Conservation (phyloP, 2,329 filamentous ascomycete species). For the Diplodia seriata region DNA sequence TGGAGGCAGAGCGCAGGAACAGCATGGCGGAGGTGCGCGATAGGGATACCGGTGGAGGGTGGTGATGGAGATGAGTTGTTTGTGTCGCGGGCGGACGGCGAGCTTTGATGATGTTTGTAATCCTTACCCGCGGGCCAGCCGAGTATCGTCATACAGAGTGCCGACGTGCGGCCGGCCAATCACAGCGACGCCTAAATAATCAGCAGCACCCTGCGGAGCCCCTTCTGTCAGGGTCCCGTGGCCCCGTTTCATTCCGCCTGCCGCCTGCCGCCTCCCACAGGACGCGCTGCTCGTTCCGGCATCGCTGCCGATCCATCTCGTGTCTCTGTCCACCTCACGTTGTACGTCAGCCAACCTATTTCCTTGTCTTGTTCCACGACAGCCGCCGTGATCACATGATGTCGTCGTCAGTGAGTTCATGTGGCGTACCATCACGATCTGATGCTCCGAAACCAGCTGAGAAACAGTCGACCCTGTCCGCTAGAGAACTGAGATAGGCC, state of each 20-base stretch:
- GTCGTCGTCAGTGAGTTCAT: neutral
- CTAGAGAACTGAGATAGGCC: neutral
- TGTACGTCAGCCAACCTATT: neutral
- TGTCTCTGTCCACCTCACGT: slow-evolving; percentile 3
- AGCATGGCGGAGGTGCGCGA: slow-evolving; percentile 11
- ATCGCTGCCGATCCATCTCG: slow-evolving; percentile 12
- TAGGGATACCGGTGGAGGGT: slow-evolving; percentile 1
- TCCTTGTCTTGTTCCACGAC: neutral
- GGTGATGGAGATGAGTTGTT: slow-evolving; percentile 22
- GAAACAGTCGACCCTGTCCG: neutral
- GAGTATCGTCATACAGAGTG: slow-evolving; percentile 24
- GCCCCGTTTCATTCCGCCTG: slow-evolving; percentile 4
- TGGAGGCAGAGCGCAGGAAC: slow-evolving; percentile 21
- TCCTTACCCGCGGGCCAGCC: slow-evolving; percentile 26
- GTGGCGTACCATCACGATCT: neutral
- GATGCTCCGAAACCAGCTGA: neutral
- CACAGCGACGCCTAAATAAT: slow-evolving; percentile 11
- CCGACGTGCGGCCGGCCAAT: slow-evolving; percentile 13
- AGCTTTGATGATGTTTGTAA: slow-evolving; percentile 26
- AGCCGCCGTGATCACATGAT: slow-evolving; percentile 13
- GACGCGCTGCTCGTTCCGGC: slow-evolving; percentile 11
- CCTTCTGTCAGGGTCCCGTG: neutral
- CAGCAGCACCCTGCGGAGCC: neutral
- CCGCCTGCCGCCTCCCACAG: slow-evolving; percentile 12
- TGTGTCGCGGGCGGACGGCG: slow-evolving; percentile 21